Evolutionary conservation across 352 stramenopile genomes (phyloP).

Genomic region (Blastocystis hominis): DNA sequence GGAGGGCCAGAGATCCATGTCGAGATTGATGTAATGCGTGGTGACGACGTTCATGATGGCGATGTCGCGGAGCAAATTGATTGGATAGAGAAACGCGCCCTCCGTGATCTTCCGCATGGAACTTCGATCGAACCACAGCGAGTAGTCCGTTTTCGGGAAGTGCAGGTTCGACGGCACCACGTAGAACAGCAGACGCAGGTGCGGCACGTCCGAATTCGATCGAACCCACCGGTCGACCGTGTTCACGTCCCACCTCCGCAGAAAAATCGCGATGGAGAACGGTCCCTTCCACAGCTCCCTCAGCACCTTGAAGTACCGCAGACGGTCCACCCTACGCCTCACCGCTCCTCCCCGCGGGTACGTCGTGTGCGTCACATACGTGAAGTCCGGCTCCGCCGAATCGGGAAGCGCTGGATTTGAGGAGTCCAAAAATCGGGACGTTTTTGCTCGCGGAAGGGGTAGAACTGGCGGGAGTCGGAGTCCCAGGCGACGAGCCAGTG

Average conservation of each 20-base stretch:
- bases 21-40: conserved; percentile 36
- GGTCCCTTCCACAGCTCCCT: neutral
- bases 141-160: neutral
- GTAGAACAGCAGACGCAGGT: conserved; percentile 10
- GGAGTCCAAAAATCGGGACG: neutral
- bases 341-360: neutral
- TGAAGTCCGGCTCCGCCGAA: neutral
- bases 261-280: conserved; percentile 27
- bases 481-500: conserved; percentile 13
- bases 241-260: neutral
- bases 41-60: conserved; percentile 22
- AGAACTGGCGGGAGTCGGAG: neutral
- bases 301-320: neutral
- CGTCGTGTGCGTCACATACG: conserved; percentile 2
- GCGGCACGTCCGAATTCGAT: neutral
- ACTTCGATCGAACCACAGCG: neutral
- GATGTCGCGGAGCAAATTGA: conserved; percentile 19
- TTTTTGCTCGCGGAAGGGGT: neutral
- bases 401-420: neutral
- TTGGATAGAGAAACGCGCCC: conserved; percentile 3
- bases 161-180: neutral
- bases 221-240: neutral
- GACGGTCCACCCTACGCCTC: conserved; percentile 25
- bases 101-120: neutral
- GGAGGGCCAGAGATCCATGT: conserved; percentile 54